Percentiles rank a stretch among this genome's conserved stretches.
Evolutionary conservation across 495 filamentous ascomycete genomes (phyloP).

Genomic region (Penicillium pancosmium): DNA sequence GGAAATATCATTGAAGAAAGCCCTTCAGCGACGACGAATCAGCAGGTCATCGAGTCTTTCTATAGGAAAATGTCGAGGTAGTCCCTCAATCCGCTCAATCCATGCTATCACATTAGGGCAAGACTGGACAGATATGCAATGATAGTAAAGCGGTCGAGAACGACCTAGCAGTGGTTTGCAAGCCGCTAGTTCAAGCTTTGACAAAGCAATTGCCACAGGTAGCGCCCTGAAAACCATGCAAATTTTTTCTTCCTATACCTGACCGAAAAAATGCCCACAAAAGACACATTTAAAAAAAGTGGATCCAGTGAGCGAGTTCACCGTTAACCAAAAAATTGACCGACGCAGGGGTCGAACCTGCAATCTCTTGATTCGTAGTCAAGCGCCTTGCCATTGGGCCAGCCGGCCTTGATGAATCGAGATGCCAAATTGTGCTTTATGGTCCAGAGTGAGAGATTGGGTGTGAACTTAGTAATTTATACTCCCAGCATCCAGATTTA

Average conservation of each 20-base stretch:
- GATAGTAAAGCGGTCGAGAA: not conserved
- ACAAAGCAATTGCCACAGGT: not conserved
- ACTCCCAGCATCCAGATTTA: too few relatives aligned
- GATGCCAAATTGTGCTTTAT: not conserved
- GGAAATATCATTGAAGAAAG: too few relatives aligned
- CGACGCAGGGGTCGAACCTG: conserved; percentile 50
- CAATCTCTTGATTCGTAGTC: conserved; percentile 72
- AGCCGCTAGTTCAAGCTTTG: not conserved
- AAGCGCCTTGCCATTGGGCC: conserved; percentile 74
- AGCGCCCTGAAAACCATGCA: not conserved
- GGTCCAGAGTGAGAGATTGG: not conserved
- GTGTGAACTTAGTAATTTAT: not conserved
- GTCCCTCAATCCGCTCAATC: not conserved
- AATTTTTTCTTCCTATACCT: not conserved
- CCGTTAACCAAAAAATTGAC: conserved; percentile 30
- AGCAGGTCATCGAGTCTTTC: not conserved
- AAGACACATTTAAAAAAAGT: too few relatives aligned
- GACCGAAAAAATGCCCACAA: too few relatives aligned
- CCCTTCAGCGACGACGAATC: too few relatives aligned
- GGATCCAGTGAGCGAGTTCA: too few relatives aligned
- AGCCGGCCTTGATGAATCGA: conserved; percentile 37
- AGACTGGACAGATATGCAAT: not conserved
- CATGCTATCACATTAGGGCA: not conserved
- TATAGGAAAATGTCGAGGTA: not conserved
- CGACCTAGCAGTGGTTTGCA: not conserved